Evolutionary conservation across 495 filamentous ascomycete genomes (phyloP).

Genomic region (Evernia prunastri): DNA sequence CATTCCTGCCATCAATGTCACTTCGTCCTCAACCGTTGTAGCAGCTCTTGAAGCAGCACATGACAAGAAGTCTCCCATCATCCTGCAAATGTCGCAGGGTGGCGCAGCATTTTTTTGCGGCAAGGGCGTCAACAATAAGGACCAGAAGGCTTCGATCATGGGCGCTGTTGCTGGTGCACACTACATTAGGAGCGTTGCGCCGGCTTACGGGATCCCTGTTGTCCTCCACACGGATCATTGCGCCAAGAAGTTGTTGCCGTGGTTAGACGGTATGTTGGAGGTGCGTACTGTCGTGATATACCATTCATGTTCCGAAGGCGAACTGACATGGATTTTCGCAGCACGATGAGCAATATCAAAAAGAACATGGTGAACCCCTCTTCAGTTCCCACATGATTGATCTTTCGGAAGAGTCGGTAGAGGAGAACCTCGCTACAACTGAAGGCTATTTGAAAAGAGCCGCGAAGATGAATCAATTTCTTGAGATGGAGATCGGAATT

Average conservation of each 20-base stretch:
- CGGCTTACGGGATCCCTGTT: conserved; percentile 83
- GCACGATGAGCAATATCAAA: conserved; percentile 82
- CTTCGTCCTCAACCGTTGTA: conserved; percentile 79
- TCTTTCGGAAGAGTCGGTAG: conserved; percentile 78
- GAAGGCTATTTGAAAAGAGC: conserved; percentile 84
- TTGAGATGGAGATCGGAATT: conserved; percentile 98
- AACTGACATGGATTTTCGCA: conserved; percentile 29
- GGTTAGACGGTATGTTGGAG: conserved; percentile 94
- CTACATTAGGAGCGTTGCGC: conserved; percentile 86
- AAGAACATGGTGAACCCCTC: conserved; percentile 82
- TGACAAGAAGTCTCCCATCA: conserved; percentile 79
- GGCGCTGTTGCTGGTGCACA: conserved; percentile 84
- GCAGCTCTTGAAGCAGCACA: conserved; percentile 88
- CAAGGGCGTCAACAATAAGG: conserved; percentile 57
- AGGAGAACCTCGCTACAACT: conserved; percentile 86
- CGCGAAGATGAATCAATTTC: conserved; percentile 94
- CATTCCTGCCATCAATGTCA: conserved; percentile 92
- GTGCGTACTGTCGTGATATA: neutral
- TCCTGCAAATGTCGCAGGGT: conserved; percentile 88
- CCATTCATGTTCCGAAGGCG: neutral
- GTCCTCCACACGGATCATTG: conserved; percentile 82
- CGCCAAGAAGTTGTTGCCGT: conserved; percentile 88
- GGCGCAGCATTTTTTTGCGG: conserved; percentile 52
- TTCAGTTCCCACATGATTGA: conserved; percentile 99
- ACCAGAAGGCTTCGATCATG: conserved; percentile 81